Base-by-base conservation (phyloP, 164 flowering plant species). In the Nelumbo lutea region DNA sequence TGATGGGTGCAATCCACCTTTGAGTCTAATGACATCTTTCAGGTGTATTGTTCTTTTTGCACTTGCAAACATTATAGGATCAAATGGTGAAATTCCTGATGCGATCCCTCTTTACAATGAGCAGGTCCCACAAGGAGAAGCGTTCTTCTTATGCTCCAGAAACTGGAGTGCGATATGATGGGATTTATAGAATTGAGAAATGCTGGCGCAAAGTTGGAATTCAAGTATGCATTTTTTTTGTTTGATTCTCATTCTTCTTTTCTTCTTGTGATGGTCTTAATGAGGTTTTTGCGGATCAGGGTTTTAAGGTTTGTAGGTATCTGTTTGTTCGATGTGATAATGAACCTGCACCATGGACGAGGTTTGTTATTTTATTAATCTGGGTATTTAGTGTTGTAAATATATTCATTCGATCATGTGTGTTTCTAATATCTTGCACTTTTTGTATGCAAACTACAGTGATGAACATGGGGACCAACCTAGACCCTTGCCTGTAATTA, bases 101-200 rank as follows among this genome's bases (percentile, higher is more conserved):
- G 27, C 0, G 27, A 27, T 27, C 27, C 27, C 27, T 27, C 64
- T 40, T 10, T 6, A 13, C 9, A 9, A 38, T 71, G 64, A 62
- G 62, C 77, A 94, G 98, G 79, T 95, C 97, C 0, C 81, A 79
- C 70, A 90, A 91, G 62, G 96, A 95, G 71, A 89, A 89, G 70
- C 87, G 93, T 11, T 90, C 98, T 42, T 47, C 86, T 5, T 95
- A 89, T 88, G 96, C 98, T 27, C 98, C 98, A 5, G 90, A 83
- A 57, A 69, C 63, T 58, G 98, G 96, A 2, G 84, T 86, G 6
- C 83, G 97, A 0, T 95, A 91, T 80, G 98, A 95, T 79, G 98
- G 98, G 6, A 59, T 88, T 57, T 95, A 95, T 64, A 81, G 97
- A 72, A 83, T 92, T 70, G 98, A 95, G 66, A 95, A 88, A 68